These are phyloP conservation scores for Ascochyta koolunga DNA, from an alignment of 2,329 filamentous ascomycete genomes.

Conservation along the genomic window DNA sequence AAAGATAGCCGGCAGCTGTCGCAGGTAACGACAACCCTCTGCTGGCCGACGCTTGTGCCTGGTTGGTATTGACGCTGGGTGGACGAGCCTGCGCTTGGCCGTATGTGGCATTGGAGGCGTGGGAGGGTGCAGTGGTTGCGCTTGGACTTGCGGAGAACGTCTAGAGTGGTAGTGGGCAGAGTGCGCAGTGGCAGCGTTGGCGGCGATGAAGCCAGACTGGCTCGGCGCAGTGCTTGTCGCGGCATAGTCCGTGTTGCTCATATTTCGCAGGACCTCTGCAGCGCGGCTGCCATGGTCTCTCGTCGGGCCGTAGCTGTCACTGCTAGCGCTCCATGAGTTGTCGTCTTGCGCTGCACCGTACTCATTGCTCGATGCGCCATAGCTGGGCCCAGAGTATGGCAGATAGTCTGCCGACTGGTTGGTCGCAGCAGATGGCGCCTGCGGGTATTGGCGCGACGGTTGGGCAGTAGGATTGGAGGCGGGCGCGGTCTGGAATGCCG, in stretches of 20 bases:
- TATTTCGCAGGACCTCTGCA: constrained; percentile 42
- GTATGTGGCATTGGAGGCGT: constrained; percentile 20
- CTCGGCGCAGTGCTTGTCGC: constrained; percentile 20
- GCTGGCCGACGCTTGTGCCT: constrained; percentile 19
- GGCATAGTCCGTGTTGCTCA: constrained; percentile 41
- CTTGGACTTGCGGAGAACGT: constrained; percentile 22
- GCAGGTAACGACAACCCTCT: constrained; percentile 34
- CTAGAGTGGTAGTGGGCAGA: constrained; percentile 28
- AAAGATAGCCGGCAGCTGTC: constrained; percentile 29
- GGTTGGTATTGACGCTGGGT: constrained; percentile 36
- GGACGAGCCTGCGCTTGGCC: constrained; percentile 35
- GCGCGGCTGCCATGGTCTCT: constrained; percentile 37
- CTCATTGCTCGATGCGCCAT: constrained; percentile 25
- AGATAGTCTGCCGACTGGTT: constrained; percentile 37
- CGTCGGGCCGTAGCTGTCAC: constrained; percentile 29
- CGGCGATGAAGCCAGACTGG: constrained; percentile 31
- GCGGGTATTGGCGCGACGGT: constrained; percentile 35
- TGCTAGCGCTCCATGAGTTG: constrained; percentile 26
- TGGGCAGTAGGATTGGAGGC: constrained; percentile 32
- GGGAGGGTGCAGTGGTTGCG: constrained; percentile 25
- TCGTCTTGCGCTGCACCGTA: constrained; percentile 31
- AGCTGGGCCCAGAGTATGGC: constrained; percentile 31
- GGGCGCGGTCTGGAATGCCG: constrained; percentile 34
- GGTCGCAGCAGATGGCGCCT: constrained; percentile 18
- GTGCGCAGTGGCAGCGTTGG: constrained; percentile 25